Evolutionary conservation across 768 basidiomycete species (phyloP).

Genomic region (Pleurotus cornucopiae): DNA sequence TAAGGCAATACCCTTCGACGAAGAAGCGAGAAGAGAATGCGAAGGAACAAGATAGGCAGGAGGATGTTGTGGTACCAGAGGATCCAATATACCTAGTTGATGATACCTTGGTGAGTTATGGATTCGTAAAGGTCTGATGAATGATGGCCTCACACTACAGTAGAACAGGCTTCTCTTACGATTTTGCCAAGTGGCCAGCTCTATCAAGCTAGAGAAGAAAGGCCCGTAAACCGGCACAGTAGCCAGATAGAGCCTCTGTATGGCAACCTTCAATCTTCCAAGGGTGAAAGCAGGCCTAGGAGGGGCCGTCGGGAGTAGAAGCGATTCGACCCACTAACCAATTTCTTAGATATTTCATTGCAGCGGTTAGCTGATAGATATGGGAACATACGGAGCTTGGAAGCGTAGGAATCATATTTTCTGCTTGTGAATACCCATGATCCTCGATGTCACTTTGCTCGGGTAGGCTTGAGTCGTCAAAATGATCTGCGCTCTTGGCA

Average conservation of each 20-base stretch:
- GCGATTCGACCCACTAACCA: constrained; percentile 26
- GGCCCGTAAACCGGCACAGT: constrained; percentile 45
- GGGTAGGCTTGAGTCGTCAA: too few relatives aligned
- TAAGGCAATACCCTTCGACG: constrained; percentile 48
- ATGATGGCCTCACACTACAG: constrained; percentile 42
- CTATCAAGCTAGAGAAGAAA: constrained; percentile 31
- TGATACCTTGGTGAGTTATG: background rate
- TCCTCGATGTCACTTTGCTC: too few relatives aligned
- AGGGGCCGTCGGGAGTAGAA: constrained; percentile 37
- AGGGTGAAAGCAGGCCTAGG: constrained; percentile 47
- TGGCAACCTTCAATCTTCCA: constrained; percentile 44
- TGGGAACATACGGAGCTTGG: background rate
- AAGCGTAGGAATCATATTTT: background rate
- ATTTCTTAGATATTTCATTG: background rate
- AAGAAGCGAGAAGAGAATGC: constrained; percentile 43
- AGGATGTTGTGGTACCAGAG: constrained; percentile 60
- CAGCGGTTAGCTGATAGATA: background rate
- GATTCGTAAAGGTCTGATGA: background rate
- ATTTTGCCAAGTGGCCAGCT: constrained; percentile 56
- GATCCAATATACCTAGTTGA: constrained; percentile 52
- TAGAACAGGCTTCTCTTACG: constrained; percentile 38
- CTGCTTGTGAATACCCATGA: too few relatives aligned
- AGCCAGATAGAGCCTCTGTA: constrained; percentile 53
- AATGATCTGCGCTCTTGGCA: too few relatives aligned
- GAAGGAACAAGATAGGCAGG: constrained; percentile 44